Percentiles rank a stretch among this genome's conserved stretches.
These are phyloP conservation scores for Globisporangium abappressorium DNA, from an alignment of 352 stramenopile genomes.

Conservation along the genomic window DNA sequence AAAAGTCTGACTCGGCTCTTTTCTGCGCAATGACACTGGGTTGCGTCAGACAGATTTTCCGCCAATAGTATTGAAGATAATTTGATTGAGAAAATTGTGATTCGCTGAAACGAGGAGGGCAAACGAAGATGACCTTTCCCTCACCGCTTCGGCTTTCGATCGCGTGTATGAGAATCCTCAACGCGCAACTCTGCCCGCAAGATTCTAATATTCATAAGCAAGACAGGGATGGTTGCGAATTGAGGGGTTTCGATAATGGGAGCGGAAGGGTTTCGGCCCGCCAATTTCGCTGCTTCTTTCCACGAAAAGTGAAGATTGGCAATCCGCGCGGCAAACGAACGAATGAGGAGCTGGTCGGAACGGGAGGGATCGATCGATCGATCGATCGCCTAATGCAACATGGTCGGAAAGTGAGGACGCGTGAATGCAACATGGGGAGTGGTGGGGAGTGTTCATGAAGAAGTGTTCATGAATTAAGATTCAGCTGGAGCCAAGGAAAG, in stretches of 20 bases:
- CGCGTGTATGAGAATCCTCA: background rate
- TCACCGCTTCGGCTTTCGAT: background rate
- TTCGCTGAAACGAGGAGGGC: background rate
- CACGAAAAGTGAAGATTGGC: background rate
- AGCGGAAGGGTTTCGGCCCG: background rate
- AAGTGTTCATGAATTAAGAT: background rate
- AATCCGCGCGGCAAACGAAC: background rate
- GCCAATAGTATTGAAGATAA: background rate
- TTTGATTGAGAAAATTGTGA: background rate
- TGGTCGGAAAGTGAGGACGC: background rate
- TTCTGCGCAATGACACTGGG: background rate
- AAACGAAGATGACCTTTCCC: background rate
- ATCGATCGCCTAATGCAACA: background rate
- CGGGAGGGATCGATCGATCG: background rate
- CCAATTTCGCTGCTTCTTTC: background rate
- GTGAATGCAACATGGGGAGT: background rate
- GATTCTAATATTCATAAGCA: too few species aligned
- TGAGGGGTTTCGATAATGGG: background rate
- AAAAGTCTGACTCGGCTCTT: constrained; percentile 1
- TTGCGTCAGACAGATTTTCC: background rate
- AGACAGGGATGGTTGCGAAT: background rate
- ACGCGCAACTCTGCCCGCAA: background rate
- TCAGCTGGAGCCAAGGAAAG: background rate
- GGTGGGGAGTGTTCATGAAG: background rate
- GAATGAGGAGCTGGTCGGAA: background rate